Conservation (phyloP, 1,284 basidiomycete genomes). For the Anthracocystis panici-leucophaei region DNA sequence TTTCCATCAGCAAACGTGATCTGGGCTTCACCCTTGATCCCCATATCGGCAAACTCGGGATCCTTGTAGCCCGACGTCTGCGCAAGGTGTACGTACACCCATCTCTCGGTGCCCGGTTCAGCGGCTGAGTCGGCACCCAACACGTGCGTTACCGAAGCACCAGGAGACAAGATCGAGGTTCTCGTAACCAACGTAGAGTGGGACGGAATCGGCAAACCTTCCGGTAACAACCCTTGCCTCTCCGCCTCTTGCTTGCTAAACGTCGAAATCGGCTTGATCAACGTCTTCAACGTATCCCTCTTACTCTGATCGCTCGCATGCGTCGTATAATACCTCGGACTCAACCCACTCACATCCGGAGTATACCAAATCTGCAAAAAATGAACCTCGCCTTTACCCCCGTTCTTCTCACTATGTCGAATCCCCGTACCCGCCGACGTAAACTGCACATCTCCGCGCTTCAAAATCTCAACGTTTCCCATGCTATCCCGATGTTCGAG, state of each 20-base stretch:
- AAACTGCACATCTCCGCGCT: conserved; percentile 88
- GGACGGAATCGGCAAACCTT: conserved; percentile 49
- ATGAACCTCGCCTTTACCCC: conserved; percentile 71
- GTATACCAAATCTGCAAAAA: conserved; percentile 64
- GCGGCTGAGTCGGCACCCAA: conserved; percentile 48
- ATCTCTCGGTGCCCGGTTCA: conserved; percentile 33
- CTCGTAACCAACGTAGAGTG: conserved; percentile 51
- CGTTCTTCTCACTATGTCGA: conserved; percentile 78
- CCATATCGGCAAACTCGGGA: conserved; percentile 69
- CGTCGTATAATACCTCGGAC: conserved; percentile 57
- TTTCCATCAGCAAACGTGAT: conserved; percentile 73
- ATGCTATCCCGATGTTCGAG: conserved; percentile 83
- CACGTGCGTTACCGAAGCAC: conserved; percentile 33
- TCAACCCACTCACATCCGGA: conserved; percentile 35
- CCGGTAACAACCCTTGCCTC: conserved; percentile 39
- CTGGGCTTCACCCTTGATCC: conserved; percentile 66
- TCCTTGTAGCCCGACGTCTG: conserved; percentile 52
- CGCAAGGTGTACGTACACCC: conserved; percentile 61
- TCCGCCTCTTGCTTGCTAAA: conserved; percentile 25
- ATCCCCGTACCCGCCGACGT: conserved; percentile 90
- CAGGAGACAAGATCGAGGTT: conserved; percentile 41
- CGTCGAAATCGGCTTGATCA: conserved; percentile 51
- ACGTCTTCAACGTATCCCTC: conserved; percentile 46
- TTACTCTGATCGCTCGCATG: conserved; percentile 48
- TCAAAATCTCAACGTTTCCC: conserved; percentile 87